These are phyloP conservation scores for Cymbopogon citratus DNA, from an alignment of 176 grass and related monocot genomes.

Conservation along the genomic window DNA sequence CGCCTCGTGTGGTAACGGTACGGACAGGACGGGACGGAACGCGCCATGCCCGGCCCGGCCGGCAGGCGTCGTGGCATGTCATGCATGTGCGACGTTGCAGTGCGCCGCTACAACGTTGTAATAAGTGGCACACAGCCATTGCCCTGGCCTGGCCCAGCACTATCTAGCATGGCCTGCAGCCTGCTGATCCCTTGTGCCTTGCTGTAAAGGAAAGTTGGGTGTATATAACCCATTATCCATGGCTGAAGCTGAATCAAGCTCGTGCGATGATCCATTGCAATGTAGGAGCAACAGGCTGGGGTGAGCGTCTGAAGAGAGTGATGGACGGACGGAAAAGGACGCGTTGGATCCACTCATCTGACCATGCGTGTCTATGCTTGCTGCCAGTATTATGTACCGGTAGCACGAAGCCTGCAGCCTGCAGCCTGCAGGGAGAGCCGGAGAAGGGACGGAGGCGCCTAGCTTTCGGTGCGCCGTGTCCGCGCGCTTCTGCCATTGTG, in stretches of 20 bases:
- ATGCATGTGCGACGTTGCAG: slow-evolving; percentile 7
- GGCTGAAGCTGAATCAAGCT: neutral
- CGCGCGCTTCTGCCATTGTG: neutral
- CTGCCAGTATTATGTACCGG: neutral
- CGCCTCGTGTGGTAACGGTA: slow-evolving; percentile 7
- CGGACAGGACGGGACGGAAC: slow-evolving; percentile 22
- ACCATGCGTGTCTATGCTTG: neutral
- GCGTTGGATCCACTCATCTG: neutral
- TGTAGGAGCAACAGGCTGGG: neutral
- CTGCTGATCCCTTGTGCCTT: neutral
- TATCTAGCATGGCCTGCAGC: neutral
- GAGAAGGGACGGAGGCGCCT: neutral
- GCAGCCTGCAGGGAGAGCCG: neutral
- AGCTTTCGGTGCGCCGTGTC: neutral
- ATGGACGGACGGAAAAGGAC: neutral
- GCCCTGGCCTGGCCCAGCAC: neutral
- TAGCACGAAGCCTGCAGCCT: neutral
- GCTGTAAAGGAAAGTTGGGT: neutral
- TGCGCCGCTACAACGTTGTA: slow-evolving; percentile 12
- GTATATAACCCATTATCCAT: neutral
- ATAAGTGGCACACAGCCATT: neutral
- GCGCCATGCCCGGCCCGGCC: neutral
- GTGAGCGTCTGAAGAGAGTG: neutral
- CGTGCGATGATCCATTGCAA: neutral
- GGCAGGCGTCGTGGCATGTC: slow-evolving; percentile 24